Conservation (phyloP, 805 yeast genomes). For the Limtongozyma cylindracea region DNA sequence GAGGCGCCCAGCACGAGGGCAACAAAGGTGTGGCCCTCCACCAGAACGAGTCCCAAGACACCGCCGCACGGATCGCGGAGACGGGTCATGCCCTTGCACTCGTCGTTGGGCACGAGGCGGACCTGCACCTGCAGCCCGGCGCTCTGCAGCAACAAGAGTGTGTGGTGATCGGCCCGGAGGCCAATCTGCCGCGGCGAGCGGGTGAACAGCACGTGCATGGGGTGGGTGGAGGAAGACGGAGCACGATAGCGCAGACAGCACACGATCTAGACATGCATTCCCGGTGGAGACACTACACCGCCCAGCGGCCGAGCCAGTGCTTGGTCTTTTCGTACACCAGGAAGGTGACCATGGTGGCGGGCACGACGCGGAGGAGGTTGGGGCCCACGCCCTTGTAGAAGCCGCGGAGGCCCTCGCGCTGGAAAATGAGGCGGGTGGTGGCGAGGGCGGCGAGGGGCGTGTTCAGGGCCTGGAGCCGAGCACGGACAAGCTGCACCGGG, state of each 20-base stretch:
- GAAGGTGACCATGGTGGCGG: conserved; percentile 84
- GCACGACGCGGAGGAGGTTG: conserved; percentile 61
- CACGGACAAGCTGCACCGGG: conserved; percentile 63
- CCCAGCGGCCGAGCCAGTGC: too few species aligned
- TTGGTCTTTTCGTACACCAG: conserved; percentile 43
- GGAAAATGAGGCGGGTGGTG: conserved; percentile 13
- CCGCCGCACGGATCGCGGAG: conserved; percentile 30
- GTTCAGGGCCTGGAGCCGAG: conserved; percentile 35
- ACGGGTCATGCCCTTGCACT: too few species aligned
- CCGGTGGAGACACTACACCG: too few species aligned
- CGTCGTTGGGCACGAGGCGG: too few species aligned
- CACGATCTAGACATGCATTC: too few species aligned
- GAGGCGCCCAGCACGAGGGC: conserved; percentile 55
- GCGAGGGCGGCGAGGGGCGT: conserved; percentile 5
- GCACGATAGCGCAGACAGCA: too few species aligned
- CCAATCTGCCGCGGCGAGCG: too few species aligned
- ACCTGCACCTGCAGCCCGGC: too few species aligned
- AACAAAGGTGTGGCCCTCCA: conserved; percentile 41
- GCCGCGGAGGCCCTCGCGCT: conserved; percentile 32
- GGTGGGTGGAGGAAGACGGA: too few species aligned
- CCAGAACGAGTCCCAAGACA: conserved; percentile 56
- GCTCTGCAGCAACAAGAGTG: too few species aligned
- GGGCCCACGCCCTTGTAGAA: conserved; percentile 71
- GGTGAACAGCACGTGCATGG: too few species aligned
- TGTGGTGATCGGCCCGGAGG: too few species aligned